Evolutionary conservation across 495 filamentous ascomycete species (phyloP).

Genomic region (Pseudotulostoma volvatum): DNA sequence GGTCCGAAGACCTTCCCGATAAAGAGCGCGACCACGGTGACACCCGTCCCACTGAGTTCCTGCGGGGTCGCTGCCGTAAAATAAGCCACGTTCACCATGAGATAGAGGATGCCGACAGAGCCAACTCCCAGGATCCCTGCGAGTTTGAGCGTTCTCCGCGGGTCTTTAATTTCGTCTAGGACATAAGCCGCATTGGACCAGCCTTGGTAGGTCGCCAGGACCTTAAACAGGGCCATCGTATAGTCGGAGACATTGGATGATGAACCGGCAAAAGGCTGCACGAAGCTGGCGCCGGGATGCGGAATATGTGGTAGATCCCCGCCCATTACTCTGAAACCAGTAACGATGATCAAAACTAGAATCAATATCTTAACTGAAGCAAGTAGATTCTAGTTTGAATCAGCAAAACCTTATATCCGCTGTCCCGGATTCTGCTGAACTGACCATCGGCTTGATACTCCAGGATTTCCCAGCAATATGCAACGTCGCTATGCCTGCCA

Average conservation of each 20-base stretch:
- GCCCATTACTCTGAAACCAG: conserved; percentile 46
- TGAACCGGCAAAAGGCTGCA: conserved; percentile 45
- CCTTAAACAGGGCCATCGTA: conserved; percentile 46
- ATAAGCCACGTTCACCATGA: conserved; percentile 57
- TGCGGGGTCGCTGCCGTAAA: conserved; percentile 50
- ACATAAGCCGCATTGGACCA: conserved; percentile 46
- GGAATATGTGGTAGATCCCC: conserved; percentile 34
- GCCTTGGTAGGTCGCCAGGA: conserved; percentile 52
- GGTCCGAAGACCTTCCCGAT: conserved; percentile 52
- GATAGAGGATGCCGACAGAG: conserved; percentile 46
- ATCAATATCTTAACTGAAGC: conserved; percentile 53
- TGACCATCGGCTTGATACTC: conserved; percentile 49
- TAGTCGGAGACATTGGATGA: conserved; percentile 41
- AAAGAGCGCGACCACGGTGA: conserved; percentile 45
- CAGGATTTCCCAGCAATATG: conserved; percentile 47
- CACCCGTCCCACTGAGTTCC: conserved; percentile 41
- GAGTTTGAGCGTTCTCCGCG: conserved; percentile 43
- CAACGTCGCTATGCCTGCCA: conserved; percentile 45
- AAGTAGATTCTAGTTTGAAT: conserved; percentile 49
- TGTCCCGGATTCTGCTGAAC: too few relatives aligned
- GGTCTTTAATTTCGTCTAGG: conserved; percentile 45
- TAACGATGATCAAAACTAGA: conserved; percentile 47
- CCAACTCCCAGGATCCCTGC: conserved; percentile 46
- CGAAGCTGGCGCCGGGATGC: too few relatives aligned
- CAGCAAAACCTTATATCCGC: too few relatives aligned